Conservation (phyloP, 305 asterid genomes). For the Rubia balearica region DNA sequence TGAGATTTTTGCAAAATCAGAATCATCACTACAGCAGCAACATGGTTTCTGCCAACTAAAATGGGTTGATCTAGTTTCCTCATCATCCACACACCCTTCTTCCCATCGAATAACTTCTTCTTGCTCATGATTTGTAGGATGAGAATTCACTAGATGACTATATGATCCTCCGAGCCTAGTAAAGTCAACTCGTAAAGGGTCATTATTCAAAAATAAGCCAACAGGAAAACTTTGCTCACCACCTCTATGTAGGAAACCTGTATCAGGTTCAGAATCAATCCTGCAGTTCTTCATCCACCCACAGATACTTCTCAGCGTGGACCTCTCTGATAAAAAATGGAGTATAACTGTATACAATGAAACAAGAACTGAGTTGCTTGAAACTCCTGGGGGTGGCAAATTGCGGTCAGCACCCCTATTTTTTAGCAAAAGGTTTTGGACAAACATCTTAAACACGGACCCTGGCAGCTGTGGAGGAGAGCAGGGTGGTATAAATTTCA, state of each 20-base stretch:
- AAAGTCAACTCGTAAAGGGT: conserved; percentile 76
- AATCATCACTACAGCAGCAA: conserved; percentile 69
- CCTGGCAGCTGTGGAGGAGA: conserved; percentile 78
- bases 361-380: conserved; percentile 86
- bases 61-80: conserved; percentile 68
- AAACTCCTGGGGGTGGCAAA: conserved; percentile 90
- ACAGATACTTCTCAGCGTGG: conserved; percentile 47
- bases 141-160: conserved; percentile 52
- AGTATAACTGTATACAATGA: conserved; percentile 74
- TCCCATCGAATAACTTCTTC: conserved; percentile 83
- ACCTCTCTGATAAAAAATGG: conserved; percentile 90
- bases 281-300: conserved; percentile 69
- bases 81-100: conserved; percentile 87
- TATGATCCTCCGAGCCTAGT: conserved; percentile 94
- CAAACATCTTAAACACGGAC: conserved; percentile 70
- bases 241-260: conserved; percentile 89
- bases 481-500: conserved; percentile 87
- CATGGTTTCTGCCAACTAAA: conserved; percentile 70
- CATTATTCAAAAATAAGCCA: conserved; percentile 67
- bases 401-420: conserved; percentile 93
- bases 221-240: conserved; percentile 77
- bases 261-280: conserved; percentile 45
- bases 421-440: conserved; percentile 75
- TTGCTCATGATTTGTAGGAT: conserved; percentile 45
- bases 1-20: conserved; percentile 45